phyloP scores from a whole-genome alignment of 306 rosid genomes.

The Acacia confusa region DNA sequence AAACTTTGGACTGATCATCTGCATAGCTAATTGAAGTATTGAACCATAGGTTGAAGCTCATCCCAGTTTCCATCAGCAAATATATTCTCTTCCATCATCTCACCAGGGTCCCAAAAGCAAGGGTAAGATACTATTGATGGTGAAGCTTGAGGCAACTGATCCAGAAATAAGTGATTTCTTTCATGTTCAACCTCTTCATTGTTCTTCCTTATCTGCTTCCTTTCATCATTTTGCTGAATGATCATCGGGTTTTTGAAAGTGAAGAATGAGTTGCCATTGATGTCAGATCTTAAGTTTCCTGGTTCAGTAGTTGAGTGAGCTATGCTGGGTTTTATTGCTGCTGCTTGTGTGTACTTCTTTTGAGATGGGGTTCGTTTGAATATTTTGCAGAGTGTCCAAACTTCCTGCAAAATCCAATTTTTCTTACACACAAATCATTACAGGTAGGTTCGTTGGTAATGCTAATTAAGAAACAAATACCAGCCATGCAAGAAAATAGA shows the following conservation, averaged over 20 bases:
- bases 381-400: slow-evolving; percentile 89
- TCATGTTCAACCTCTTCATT: slow-evolving; percentile 28
- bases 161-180: slow-evolving; percentile 30
- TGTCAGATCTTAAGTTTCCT: slow-evolving; percentile 62
- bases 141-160: slow-evolving; percentile 34
- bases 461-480: not conserved
- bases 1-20: slow-evolving; percentile 50
- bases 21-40: slow-evolving; percentile 35
- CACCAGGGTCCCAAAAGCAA: slow-evolving; percentile 40
- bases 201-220: not conserved
- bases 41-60: slow-evolving; percentile 66
- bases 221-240: slow-evolving; percentile 38
- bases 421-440: not conserved
- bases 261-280: slow-evolving; percentile 25
- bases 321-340: slow-evolving; percentile 24
- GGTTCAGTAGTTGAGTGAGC: slow-evolving; percentile 54
- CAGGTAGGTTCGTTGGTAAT: not conserved
- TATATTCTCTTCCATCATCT: slow-evolving; percentile 33
- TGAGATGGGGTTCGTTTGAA: slow-evolving; percentile 69
- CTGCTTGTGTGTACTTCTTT: slow-evolving; percentile 47
- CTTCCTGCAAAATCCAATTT: slow-evolving; percentile 59
- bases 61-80: slow-evolving; percentile 66
- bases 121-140: slow-evolving; percentile 34
- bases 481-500: not conserved
- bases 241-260: slow-evolving; percentile 38